Base-by-base conservation (phyloP, 2,329 filamentous ascomycete species). In the Fusarium poae region DNA sequence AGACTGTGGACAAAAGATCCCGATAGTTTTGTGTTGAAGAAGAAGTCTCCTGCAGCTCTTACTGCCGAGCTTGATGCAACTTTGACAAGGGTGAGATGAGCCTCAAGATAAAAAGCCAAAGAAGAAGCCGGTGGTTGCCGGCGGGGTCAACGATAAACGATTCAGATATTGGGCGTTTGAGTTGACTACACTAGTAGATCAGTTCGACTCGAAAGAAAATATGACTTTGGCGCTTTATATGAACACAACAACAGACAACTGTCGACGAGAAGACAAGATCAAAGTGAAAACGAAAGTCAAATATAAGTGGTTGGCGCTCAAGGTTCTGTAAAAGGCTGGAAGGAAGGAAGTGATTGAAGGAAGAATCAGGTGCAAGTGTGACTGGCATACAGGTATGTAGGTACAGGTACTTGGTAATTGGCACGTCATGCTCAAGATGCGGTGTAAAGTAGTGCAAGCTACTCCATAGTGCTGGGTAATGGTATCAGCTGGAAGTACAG, bases 351-450 rank as follows among this genome's bases (percentile, higher is more conserved):
- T 49, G 49, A 44, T 46, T 25, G 35, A 51, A 30, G 20, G 35
- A 51, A 30, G 20, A 34, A 65, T 65, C 53, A 59, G 53, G 39
- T 50, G 50, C 29, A 70, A 37, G 54, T 63, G 58, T 39, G 25
- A 11, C 32, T 13, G 13, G 32, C 27, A 9, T 27, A 18, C 11
- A 37, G 25, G 13, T n/a, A 37, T 20, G 13, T n/a, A 60, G 52
- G 69, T 72, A 72, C 18, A 50, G 57, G 40, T 72, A 70, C 69
- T 46, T 37, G 49, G 10, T 25, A 46, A 43, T 20, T 29, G 40
- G 65, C 48, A 72, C 58, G 59, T 72, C 69, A 72, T 68, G 35
- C 55, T 34, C 20, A 27, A 53, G 6, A 42, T 52, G 55, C 40
- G 32, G 45, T 56, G 34, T 12, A 62, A 57, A 63, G 45, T 49